Conservation (phyloP, 2,329 filamentous ascomycete genomes). For the Camillea tinctor region DNA sequence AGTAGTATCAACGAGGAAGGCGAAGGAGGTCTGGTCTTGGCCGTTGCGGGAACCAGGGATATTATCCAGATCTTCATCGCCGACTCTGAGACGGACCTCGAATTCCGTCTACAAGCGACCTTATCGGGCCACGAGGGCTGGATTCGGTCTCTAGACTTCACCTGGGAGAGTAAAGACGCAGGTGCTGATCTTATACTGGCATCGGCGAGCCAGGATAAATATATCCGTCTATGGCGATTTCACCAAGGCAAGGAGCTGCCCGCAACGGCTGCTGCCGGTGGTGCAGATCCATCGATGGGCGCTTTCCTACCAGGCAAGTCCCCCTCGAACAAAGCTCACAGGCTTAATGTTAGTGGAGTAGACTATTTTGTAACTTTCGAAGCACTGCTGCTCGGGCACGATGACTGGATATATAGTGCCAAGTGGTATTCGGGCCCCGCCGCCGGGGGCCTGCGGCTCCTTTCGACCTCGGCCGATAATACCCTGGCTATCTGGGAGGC, state of each 20-base stretch:
- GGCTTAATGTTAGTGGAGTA: constrained; percentile 58
- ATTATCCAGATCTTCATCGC: constrained; percentile 78
- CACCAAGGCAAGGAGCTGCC: constrained; percentile 68
- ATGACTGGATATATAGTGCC: constrained; percentile 96
- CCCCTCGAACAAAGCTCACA: constrained; percentile 85
- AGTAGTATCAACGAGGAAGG: constrained; percentile 53
- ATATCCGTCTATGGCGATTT: constrained; percentile 89
- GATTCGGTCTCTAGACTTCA: constrained; percentile 84
- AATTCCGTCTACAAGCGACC: constrained; percentile 72
- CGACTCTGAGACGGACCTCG: constrained; percentile 37
- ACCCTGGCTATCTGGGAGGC: constrained; percentile 91
- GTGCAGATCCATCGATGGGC: constrained; percentile 56
- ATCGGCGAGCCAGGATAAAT: constrained; percentile 96
- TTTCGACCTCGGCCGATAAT: constrained; percentile 93
- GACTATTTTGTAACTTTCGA: constrained; percentile 89
- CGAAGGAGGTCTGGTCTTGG: constrained; percentile 62
- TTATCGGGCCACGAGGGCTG: constrained; percentile 91
- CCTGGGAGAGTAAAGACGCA: constrained; percentile 53
- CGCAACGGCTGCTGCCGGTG: constrained; percentile 46
- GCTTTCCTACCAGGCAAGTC: constrained; percentile 66
- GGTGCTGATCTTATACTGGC: constrained; percentile 75
- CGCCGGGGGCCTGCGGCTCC: constrained; percentile 61
- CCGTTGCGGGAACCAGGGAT: constrained; percentile 80
- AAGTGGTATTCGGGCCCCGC: constrained; percentile 62
- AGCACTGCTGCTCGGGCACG: constrained; percentile 87